These are phyloP conservation scores for Kwoniella sp. DNA, from an alignment of 768 basidiomycete genomes.

Conservation along the genomic window DNA sequence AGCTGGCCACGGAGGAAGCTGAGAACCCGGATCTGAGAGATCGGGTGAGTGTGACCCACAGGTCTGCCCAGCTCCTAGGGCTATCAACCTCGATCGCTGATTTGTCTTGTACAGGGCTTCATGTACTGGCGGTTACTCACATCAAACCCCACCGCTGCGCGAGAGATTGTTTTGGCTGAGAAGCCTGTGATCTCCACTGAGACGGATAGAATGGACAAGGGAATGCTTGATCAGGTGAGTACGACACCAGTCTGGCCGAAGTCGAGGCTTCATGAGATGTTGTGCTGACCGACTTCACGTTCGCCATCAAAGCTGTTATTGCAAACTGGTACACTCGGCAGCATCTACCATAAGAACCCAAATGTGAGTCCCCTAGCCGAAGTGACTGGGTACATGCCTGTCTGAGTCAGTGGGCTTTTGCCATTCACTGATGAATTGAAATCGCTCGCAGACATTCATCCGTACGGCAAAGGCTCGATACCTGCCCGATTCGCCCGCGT, in stretches of 20 bases:
- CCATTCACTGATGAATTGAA: no score
- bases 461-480: slow-evolving; percentile 82
- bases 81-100: slow-evolving; percentile 1
- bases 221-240: slow-evolving; percentile 78
- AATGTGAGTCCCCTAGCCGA: slow-evolving; percentile 59
- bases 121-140: slow-evolving; percentile 99
- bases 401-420: no score
- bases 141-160: slow-evolving; percentile 82
- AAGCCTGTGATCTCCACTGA: slow-evolving; percentile 98
- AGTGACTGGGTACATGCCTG: no score
- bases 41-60: slow-evolving; percentile 58
- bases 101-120: slow-evolving; percentile 64
- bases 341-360: slow-evolving; percentile 97
- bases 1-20: slow-evolving; percentile 95
- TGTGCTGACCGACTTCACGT: neutral
- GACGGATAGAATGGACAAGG: slow-evolving; percentile 95
- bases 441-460: slow-evolving; percentile 75
- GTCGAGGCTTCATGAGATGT: neutral
- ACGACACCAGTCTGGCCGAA: neutral
- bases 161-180: slow-evolving; percentile 85
- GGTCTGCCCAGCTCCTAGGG: no score
- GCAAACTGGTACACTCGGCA: slow-evolving; percentile 89
- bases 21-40: slow-evolving; percentile 98
- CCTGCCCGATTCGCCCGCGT: slow-evolving; percentile 80
- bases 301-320: slow-evolving; percentile 63